These are phyloP conservation scores for Suillus decipiens DNA, from an alignment of 768 basidiomycete species.

Conservation along the genomic window DNA sequence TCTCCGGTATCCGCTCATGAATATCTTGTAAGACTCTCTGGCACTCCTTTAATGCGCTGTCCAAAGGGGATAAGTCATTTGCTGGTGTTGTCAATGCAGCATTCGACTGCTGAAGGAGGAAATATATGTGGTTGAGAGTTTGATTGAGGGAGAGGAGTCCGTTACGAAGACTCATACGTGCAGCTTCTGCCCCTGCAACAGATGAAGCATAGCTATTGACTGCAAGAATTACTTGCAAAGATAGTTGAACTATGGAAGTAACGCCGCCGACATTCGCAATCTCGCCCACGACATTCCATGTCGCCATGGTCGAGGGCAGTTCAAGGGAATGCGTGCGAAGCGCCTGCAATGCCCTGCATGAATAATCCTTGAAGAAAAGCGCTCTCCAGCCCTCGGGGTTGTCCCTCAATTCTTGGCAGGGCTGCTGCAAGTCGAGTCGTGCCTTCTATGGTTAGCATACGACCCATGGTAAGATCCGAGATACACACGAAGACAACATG, in stretches of 20 bases:
- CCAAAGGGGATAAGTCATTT: background rate
- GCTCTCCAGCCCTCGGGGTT: background rate
- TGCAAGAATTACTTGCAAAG: background rate
- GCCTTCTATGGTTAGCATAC: background rate
- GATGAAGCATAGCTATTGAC: constrained; percentile 3
- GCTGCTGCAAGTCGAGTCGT: background rate
- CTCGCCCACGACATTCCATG: background rate
- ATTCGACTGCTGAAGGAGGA: background rate
- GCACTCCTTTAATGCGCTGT: constrained; percentile 1
- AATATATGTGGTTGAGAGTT: background rate
- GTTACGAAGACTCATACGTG: constrained; percentile 1
- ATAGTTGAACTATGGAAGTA: background rate
- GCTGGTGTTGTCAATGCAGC: background rate
- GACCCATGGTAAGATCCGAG: background rate
- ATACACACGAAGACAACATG: background rate
- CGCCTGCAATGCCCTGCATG: background rate
- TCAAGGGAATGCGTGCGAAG: background rate
- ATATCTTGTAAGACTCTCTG: background rate
- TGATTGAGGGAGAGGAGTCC: background rate
- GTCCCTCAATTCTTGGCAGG: background rate
- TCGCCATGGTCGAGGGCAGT: background rate
- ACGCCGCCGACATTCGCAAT: background rate
- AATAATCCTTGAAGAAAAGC: background rate
- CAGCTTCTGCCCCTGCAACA: background rate
- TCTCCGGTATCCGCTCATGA: background rate